A percentile compares a stretch with the other conserved stretches of the same genome.
Conservation (phyloP, 2,329 filamentous ascomycete species). For the Chaetoscypha palmicola region DNA sequence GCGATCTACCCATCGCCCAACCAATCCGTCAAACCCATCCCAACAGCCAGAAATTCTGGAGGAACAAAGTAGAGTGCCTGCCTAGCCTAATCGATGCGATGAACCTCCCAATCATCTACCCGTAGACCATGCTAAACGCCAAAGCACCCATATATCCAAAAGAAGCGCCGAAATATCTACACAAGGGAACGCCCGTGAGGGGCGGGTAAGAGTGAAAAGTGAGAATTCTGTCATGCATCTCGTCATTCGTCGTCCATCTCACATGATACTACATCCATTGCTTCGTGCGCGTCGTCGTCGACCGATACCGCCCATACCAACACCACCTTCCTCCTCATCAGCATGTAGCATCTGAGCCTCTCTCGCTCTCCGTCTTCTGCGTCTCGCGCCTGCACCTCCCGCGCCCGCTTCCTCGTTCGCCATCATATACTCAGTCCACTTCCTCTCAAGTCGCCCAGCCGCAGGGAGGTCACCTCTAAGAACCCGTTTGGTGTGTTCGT, state of each 20-base stretch:
- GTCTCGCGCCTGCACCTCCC: slow-evolving; percentile 56
- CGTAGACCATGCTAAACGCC: too few relatives aligned
- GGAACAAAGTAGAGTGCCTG: too few relatives aligned
- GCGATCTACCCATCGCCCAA: too few relatives aligned
- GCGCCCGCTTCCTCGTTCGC: slow-evolving; percentile 76
- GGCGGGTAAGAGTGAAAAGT: too few relatives aligned
- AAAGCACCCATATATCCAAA: too few relatives aligned
- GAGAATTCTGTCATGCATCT: background rate
- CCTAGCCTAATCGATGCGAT: too few relatives aligned
- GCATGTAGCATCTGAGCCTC: slow-evolving; percentile 76
- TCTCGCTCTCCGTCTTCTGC: slow-evolving; percentile 68
- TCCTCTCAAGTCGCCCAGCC: slow-evolving; percentile 74
- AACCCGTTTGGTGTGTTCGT: slow-evolving; percentile 86
- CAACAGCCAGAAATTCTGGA: too few relatives aligned
- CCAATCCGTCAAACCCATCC: too few relatives aligned
- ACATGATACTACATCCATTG: slow-evolving; percentile 59
- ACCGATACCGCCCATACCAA: slow-evolving; percentile 35
- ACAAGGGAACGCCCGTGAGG: too few relatives aligned
- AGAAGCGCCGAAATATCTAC: too few relatives aligned
- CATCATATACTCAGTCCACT: slow-evolving; percentile 95
- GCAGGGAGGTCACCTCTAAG: slow-evolving; percentile 66
- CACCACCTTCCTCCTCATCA: slow-evolving; percentile 66
- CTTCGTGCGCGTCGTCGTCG: slow-evolving; percentile 58
- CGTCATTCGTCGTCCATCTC: slow-evolving; percentile 28
- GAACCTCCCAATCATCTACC: too few relatives aligned